These are phyloP conservation scores for Pyrenopolyporus hunteri DNA, from an alignment of 495 filamentous ascomycete species.

Conservation along the genomic window DNA sequence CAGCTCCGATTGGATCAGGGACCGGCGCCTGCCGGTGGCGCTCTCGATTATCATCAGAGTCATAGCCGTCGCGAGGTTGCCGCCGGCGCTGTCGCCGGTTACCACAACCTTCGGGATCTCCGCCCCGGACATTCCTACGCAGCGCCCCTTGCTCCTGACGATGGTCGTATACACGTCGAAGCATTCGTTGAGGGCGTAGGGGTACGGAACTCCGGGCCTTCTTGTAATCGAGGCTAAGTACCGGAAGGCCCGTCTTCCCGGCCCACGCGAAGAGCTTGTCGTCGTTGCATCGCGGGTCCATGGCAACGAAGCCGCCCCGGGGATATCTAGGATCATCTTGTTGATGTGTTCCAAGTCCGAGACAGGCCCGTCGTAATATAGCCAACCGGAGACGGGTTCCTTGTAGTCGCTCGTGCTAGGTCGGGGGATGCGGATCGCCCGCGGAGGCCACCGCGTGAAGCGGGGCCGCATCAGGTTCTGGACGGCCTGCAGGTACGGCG, in stretches of 20 bases:
- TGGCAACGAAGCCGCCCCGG: conserved; percentile 96
- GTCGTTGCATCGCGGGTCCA: conserved; percentile 89
- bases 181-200: conserved; percentile 93
- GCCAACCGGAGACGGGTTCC: conserved; percentile 83
- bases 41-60: conserved; percentile 88
- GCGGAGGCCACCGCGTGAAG: conserved; percentile 76
- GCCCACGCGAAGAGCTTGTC: conserved; percentile 93
- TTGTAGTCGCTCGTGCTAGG: conserved; percentile 78
- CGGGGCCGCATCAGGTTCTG: conserved; percentile 75
- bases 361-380: conserved; percentile 91
- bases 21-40: conserved; percentile 59
- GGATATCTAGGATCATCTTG: conserved; percentile 86
- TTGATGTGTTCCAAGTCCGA: conserved; percentile 76
- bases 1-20: conserved; percentile 64
- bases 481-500: conserved; percentile 77
- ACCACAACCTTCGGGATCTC: conserved; percentile 75
- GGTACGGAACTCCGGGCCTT: conserved; percentile 97
- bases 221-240: conserved; percentile 90
- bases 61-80: conserved; percentile 83
- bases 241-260: conserved; percentile 78
- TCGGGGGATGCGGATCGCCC: conserved; percentile 81
- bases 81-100: conserved; percentile 91
- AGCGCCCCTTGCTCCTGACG: conserved; percentile 75
- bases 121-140: conserved; percentile 80
- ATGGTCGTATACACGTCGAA: conserved; percentile 92